These are phyloP conservation scores for Angophora floribunda DNA, from an alignment of 345 rosid species.

Conservation along the genomic window DNA sequence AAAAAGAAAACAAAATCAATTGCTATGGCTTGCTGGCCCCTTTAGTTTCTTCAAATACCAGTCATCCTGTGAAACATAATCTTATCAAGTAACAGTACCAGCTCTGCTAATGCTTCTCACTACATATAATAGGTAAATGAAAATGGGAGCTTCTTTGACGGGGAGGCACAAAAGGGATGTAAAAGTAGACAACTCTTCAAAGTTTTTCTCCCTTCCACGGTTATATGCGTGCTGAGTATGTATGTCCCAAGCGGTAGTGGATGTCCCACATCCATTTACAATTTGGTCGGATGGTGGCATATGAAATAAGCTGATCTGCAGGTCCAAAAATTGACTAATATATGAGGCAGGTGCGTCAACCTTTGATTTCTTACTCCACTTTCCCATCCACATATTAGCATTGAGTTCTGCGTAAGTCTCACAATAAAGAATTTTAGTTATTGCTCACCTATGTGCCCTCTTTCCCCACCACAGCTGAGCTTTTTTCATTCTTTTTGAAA, in stretches of 20 bases:
- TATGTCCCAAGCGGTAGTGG: neutral
- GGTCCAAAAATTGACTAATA: neutral
- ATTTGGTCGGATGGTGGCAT: neutral
- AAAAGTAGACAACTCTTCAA: neutral
- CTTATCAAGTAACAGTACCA: neutral
- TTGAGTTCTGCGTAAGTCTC: neutral
- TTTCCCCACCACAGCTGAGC: neutral
- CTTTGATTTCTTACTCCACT: neutral
- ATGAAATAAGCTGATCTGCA: neutral
- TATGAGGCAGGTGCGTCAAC: neutral
- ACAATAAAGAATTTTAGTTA: neutral
- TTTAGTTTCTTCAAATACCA: neutral
- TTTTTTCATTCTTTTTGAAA: neutral
- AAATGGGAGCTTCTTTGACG: neutral
- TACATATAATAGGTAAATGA: neutral
- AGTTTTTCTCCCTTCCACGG: neutral
- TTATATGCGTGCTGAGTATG: neutral
- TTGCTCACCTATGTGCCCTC: neutral
- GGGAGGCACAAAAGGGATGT: neutral
- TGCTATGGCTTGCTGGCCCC: neutral
- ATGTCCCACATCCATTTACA: neutral
- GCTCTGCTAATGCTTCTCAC: neutral
- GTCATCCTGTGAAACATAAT: neutral
- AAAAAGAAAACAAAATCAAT: neutral
- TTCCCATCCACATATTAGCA: neutral